A percentile compares a stretch with the other conserved stretches of the same genome.
Conservation (phyloP, 139 green algal genomes). For the Monoraphidium neglectum region DNA sequence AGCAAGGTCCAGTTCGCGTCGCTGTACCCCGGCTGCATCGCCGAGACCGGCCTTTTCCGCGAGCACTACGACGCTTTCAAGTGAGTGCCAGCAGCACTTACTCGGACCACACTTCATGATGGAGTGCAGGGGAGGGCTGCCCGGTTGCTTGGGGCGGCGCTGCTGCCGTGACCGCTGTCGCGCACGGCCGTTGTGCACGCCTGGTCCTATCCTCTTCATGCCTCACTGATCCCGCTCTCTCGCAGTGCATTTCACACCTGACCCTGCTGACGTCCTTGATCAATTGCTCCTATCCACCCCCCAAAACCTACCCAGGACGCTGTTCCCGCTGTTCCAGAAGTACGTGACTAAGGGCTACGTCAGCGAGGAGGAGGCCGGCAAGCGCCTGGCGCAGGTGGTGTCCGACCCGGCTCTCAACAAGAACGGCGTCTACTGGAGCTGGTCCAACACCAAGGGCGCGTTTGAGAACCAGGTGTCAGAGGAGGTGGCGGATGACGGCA, state of each 20-base stretch:
- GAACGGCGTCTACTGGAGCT: constrained; percentile 88
- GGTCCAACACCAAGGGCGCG: constrained; percentile 62
- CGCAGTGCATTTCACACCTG: no score
- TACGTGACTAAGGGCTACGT: constrained; percentile 95
- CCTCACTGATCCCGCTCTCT: no score
- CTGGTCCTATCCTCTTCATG: no score
- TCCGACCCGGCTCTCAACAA: constrained; percentile 54
- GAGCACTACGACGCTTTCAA: constrained; percentile 78
- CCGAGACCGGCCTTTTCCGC: constrained; percentile 92
- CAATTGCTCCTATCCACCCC: no score
- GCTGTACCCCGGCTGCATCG: constrained; percentile 97
- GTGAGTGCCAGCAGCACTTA: constrained; percentile 17
- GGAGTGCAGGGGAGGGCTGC: no score
- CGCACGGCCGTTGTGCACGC: no score
- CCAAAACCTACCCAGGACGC: constrained; percentile 69
- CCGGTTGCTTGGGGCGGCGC: no score
- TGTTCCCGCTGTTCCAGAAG: constrained; percentile 97
- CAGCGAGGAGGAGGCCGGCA: constrained; percentile 85
- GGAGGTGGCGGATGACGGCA: constrained; percentile 68
- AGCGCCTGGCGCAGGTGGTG: constrained; percentile 83
- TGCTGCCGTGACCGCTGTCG: no score
- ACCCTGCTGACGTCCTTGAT: no score
- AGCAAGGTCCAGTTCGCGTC: constrained; percentile 86
- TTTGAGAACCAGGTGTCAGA: constrained; percentile 72
- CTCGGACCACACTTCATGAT: no score